Base-by-base conservation (phyloP, 768 basidiomycete species). In the Favolaschia claudopus region DNA sequence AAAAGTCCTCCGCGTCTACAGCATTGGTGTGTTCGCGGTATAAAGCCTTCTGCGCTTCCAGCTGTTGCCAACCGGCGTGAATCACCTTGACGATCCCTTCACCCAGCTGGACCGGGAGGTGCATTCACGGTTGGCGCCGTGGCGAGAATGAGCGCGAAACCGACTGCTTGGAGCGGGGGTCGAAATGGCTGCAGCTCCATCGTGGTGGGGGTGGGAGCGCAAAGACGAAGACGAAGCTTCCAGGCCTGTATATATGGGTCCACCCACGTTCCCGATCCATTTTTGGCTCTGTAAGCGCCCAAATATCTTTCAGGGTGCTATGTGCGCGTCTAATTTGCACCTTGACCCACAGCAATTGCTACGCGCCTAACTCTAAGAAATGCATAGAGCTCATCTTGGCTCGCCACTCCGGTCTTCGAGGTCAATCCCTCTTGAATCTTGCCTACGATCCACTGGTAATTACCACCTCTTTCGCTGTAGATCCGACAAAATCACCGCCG, bases 1-100 rank as follows among this genome's bases (percentile, higher is more conserved):
- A 62, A 48, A 64, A 63, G 19, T 55, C 15, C 22, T 54, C 52
- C 19, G 13, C 33, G 38, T 55, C 46, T 15, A 32, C n/a, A 10
- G 34, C 51, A 6, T 42, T 27, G 8, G 45, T 39, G 17, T 9
- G 7, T n/a, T 17, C 7, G 38, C 38, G 13, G 38, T 39, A 9
- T 10, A 39, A 19, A 6, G 5, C n/a, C 3, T n/a, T 10, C 24
- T n/a, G 17, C n/a, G 17, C 19, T 3, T 10, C 10, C 19, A n/a
- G 12, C 3, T 10, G 38, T 8, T n/a, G 19, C 19, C 38, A 22
- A 39, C 5, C n/a, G 38, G 13, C 12, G 17, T 4, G 38, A 29
- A 50, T n/a, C 19, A 29, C 7, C 13, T 33, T 5, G 14, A 42
- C 33, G 42, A 50, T 25, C 2, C 7, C 12, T 8, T 3, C 40